Conservation (phyloP, 176 grass and related monocot species). For the Bothriochloa decipiens region DNA sequence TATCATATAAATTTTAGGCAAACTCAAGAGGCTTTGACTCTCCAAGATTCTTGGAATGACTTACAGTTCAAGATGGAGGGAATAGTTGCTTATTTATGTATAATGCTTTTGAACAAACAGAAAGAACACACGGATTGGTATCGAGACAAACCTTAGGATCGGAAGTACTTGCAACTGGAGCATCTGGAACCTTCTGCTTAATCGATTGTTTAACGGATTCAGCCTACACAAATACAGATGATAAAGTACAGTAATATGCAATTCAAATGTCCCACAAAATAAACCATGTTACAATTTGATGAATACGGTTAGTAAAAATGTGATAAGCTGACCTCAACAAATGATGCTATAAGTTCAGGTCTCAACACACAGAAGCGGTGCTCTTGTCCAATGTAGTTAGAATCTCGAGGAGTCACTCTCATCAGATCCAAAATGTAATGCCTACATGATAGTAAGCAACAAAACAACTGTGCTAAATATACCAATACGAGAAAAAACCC, state of each 20-base stretch:
- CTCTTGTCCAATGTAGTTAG: constrained; percentile 88
- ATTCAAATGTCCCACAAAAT: background rate
- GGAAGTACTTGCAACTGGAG: constrained; percentile 31
- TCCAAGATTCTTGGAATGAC: no score
- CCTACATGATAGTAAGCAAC: constrained; percentile 42
- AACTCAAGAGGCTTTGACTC: no score
- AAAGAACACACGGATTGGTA: background rate
- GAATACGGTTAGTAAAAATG: background rate
- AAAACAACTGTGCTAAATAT: background rate
- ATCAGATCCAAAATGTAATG: constrained; percentile 99
- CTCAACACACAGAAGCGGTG: constrained; percentile 93
- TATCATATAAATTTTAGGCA: no score
- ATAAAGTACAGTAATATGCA: constrained; percentile 22
- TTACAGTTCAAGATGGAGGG: no score
- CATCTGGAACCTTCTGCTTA: constrained; percentile 34
- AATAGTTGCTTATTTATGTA: background rate
- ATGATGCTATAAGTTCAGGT: constrained; percentile 86
- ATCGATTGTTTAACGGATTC: constrained; percentile 46
- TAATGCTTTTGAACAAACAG: constrained; percentile 16
- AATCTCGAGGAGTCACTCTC: constrained; percentile 99
- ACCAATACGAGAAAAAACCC: background rate
- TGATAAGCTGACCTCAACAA: constrained; percentile 70
- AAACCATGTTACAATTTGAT: background rate
- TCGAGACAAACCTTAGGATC: constrained; percentile 43
- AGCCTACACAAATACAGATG: constrained; percentile 38